Evolutionary conservation across 2,329 filamentous ascomycete species (phyloP).

Genomic region (Tricladium varicosporioides): DNA sequence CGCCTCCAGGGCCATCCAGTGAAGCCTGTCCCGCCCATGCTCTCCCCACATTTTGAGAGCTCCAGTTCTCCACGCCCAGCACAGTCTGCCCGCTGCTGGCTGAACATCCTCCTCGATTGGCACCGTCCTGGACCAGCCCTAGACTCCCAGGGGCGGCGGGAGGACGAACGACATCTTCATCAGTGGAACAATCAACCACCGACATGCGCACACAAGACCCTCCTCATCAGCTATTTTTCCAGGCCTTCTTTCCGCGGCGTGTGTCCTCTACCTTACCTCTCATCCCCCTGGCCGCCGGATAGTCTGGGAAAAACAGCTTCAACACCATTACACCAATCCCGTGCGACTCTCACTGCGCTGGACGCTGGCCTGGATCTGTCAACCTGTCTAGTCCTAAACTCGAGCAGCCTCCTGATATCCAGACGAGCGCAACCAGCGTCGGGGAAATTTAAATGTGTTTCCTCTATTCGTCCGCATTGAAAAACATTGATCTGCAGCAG

Average conservation of each 20-base stretch:
- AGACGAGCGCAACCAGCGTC: slow-evolving; percentile 14
- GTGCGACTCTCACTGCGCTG: background rate
- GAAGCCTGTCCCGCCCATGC: background rate
- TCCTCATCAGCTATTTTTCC: too few relatives aligned
- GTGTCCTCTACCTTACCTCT: background rate
- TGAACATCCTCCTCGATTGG: background rate
- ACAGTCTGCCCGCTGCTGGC: background rate
- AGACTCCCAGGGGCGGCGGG: background rate
- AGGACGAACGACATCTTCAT: slow-evolving; percentile 4
- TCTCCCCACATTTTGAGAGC: slow-evolving; percentile 10
- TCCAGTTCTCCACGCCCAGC: slow-evolving; percentile 1
- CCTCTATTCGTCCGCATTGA: slow-evolving; percentile 2
- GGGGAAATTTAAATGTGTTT: slow-evolving; percentile 20
- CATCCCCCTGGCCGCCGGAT: background rate
- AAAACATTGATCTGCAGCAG: slow-evolving; percentile 11
- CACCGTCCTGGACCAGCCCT: background rate
- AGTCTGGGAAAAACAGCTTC: slow-evolving; percentile 5
- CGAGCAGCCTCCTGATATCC: background rate
- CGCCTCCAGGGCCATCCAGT: slow-evolving; percentile 7
- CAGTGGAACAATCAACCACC: slow-evolving; percentile 25
- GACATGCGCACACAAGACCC: slow-evolving; percentile 5
- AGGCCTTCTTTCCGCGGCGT: background rate
- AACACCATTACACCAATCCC: slow-evolving; percentile 2
- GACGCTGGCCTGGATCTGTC: background rate
- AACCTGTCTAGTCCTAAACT: background rate